Evolutionary conservation across 129 eudicot genomes (phyloP).

Genomic region (Tagetes patula): DNA sequence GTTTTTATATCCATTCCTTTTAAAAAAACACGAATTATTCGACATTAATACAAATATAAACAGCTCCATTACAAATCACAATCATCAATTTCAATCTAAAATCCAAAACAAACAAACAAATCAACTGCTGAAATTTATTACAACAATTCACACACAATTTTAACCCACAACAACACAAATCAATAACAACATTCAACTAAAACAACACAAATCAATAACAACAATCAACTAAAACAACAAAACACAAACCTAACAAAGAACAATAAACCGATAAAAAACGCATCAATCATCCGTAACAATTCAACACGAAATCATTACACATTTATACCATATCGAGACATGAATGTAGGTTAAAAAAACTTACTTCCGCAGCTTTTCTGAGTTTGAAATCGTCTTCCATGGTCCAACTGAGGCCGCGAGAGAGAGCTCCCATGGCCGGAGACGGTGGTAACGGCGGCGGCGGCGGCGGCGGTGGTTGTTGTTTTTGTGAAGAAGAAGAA

Average conservation of each 20-base stretch:
- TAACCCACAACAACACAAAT: neutral
- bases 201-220: neutral
- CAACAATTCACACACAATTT: neutral
- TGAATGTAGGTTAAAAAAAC: conserved; percentile 23
- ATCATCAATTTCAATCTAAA: neutral
- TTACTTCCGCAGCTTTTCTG: conserved; percentile 72
- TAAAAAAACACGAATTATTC: neutral
- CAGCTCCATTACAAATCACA: neutral
- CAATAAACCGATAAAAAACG: conserved; percentile 7
- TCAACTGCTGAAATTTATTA: neutral
- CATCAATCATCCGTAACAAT: conserved; percentile 7
- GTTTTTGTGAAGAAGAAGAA: neutral
- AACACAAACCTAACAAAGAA: neutral
- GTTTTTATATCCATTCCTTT: neutral
- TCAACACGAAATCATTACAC: neutral
- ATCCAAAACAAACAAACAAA: conserved; percentile 9
- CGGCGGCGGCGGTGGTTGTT: conserved; percentile 41
- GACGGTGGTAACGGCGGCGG: neutral
- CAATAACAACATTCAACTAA: neutral
- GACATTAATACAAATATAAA: neutral
- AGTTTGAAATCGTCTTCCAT: conserved; percentile 63
- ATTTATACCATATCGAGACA: neutral
- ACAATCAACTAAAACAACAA: neutral
- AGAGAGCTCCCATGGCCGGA: conserved; percentile 64
- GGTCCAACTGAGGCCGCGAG: conserved; percentile 49